Evolutionary conservation across 768 basidiomycete genomes (phyloP).

Genomic region (Paxillus ammoniavirescens): DNA sequence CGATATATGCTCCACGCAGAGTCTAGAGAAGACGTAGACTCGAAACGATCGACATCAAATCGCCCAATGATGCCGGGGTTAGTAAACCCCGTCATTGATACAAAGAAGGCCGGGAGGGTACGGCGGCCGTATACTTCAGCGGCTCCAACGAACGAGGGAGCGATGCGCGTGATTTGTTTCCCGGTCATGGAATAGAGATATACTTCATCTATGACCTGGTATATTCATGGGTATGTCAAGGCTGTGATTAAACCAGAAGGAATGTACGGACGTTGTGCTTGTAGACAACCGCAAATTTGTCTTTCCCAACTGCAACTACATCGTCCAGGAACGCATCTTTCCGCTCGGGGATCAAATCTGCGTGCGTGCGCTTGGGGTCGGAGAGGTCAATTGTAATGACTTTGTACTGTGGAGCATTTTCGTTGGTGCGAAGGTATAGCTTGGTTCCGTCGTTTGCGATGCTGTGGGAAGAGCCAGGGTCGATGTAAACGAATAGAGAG

Average conservation of each 20-base stretch:
- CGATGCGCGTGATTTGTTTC: constrained; percentile 51
- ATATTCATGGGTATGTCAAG: constrained; percentile 6
- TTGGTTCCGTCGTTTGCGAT: constrained; percentile 61
- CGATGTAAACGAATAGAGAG: constrained; percentile 1
- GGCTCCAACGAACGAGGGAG: constrained; percentile 66
- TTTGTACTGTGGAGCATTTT: constrained; percentile 64
- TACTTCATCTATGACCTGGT: constrained; percentile 74
- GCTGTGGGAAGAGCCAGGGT: constrained; percentile 33
- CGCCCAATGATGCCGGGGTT: constrained; percentile 64
- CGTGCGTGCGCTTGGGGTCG: constrained; percentile 43
- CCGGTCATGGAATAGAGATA: constrained; percentile 66
- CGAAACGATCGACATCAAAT: constrained; percentile 51
- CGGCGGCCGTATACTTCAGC: constrained; percentile 51
- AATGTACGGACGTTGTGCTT: constrained; percentile 61
- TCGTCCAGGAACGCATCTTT: constrained; percentile 58
- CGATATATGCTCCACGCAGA: constrained; percentile 60
- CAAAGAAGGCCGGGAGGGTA: constrained; percentile 60
- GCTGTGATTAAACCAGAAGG: not conserved
- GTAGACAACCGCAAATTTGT: constrained; percentile 61
- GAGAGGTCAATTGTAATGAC: constrained; percentile 63
- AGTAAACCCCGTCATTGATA: constrained; percentile 64
- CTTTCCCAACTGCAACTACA: constrained; percentile 45
- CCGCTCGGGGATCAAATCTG: constrained; percentile 69
- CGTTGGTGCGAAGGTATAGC: constrained; percentile 66
- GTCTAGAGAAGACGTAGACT: constrained; percentile 28